These are phyloP conservation scores for Neurospora sp. DNA, from an alignment of 495 filamentous ascomycete genomes.

Conservation along the genomic window DNA sequence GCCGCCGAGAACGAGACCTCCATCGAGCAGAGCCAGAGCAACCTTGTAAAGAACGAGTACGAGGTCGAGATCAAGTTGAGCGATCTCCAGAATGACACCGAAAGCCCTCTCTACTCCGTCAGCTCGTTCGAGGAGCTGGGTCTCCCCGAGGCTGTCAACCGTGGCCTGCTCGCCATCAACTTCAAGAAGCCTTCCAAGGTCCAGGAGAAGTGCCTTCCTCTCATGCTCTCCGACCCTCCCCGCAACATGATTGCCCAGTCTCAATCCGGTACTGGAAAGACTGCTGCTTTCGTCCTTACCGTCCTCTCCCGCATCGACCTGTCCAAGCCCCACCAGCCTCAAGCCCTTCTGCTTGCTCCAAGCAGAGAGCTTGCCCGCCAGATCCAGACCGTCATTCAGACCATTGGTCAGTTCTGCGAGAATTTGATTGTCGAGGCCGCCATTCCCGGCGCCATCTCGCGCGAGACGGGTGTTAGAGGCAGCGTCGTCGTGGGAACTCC, in stretches of 20 bases:
- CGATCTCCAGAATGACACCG: constrained; percentile 76
- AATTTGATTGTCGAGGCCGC: constrained; percentile 64
- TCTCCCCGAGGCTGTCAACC: constrained; percentile 44
- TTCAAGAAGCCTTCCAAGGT: constrained; percentile 96
- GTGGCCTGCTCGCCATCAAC: constrained; percentile 64
- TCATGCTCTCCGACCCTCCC: constrained; percentile 74
- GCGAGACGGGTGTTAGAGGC: constrained; percentile 49
- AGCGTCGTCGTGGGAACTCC: constrained; percentile 88
- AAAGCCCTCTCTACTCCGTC: constrained; percentile 78
- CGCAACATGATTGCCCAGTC: constrained; percentile 94
- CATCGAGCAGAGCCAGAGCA: constrained; percentile 11
- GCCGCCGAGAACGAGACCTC: constrained; percentile 9
- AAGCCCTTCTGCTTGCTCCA: constrained; percentile 83
- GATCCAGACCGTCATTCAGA: constrained; percentile 71
- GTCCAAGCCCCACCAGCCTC: constrained; percentile 52
- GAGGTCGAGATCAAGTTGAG: constrained; percentile 82
- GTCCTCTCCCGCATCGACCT: constrained; percentile 78
- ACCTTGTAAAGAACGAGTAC: constrained; percentile 63
- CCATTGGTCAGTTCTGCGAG: constrained; percentile 73
- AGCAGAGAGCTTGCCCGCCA: constrained; percentile 93
- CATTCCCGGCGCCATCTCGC: constrained; percentile 62
- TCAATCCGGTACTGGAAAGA: constrained; percentile 98
- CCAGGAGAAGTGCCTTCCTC: constrained; percentile 82
- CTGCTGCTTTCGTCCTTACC: constrained; percentile 89
- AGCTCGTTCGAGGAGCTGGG: constrained; percentile 79